A percentile compares a stretch with the other conserved stretches of the same genome.
These are phyloP conservation scores for Acorus gramineus DNA, from an alignment of 106 monocot genomes.

Conservation along the genomic window DNA sequence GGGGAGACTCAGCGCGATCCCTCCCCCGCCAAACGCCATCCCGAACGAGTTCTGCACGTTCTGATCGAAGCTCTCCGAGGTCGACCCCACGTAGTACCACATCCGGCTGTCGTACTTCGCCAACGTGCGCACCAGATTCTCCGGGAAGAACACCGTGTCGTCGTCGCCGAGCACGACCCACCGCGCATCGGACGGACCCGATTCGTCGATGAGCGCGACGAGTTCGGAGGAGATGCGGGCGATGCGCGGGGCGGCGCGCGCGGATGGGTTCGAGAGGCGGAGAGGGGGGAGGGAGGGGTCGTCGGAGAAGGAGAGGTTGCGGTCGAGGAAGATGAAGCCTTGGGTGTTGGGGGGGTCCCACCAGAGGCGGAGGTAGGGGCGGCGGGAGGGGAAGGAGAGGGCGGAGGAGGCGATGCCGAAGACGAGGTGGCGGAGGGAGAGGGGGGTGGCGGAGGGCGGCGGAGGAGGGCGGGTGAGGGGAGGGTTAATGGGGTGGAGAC, in stretches of 20 bases:
- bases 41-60: conserved; percentile 45
- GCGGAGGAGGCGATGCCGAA: conserved; percentile 73
- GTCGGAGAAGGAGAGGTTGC: conserved; percentile 11
- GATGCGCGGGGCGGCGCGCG: conserved; percentile 55
- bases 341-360: conserved; percentile 14
- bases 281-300: conserved; percentile 32
- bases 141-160: conserved; percentile 76
- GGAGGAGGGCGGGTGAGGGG: not conserved
- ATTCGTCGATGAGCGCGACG: conserved; percentile 11
- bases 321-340: not conserved
- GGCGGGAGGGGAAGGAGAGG: conserved; percentile 25
- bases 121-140: conserved; percentile 45
- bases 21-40: conserved; percentile 90
- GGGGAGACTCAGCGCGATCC: conserved; percentile 73
- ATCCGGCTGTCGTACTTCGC: conserved; percentile 50
- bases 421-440: conserved; percentile 35
- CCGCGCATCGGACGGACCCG: conserved; percentile 10
- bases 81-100: conserved; percentile 59
- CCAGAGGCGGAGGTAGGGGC: conserved; percentile 53
- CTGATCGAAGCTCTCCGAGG: conserved; percentile 63
- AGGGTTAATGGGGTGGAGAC: not conserved
- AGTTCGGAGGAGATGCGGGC: conserved; percentile 48
- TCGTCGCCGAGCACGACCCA: conserved; percentile 94
- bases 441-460: conserved; percentile 1
- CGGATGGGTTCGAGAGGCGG: conserved; percentile 48